Conservation (phyloP, 2,329 filamentous ascomycete species). For the Fusarium sp. region DNA sequence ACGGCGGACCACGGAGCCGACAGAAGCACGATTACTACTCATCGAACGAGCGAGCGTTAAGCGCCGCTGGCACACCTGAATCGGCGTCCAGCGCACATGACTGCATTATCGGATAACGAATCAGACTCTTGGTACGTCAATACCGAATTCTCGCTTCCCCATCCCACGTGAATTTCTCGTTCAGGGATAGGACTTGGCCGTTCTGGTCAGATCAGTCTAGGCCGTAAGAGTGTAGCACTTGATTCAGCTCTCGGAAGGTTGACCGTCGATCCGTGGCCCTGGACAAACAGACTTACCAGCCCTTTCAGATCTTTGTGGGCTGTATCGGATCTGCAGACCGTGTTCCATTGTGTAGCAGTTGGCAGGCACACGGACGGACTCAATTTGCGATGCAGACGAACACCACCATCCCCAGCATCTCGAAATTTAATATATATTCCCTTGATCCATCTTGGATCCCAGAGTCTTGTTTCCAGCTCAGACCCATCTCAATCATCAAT, state of each 20-base stretch:
- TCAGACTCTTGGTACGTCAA: background rate
- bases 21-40: background rate
- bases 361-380: slow-evolving; percentile 1
- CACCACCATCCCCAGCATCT: background rate
- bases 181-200: slow-evolving; percentile 9
- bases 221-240: background rate
- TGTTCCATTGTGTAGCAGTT: slow-evolving; percentile 27
- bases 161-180: background rate
- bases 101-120: background rate
- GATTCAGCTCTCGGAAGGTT: slow-evolving; percentile 25
- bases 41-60: background rate
- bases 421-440: slow-evolving; percentile 27
- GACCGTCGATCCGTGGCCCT: slow-evolving; percentile 36
- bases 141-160: slow-evolving; percentile 27
- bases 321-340: slow-evolving; percentile 35
- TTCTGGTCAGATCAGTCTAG: slow-evolving; percentile 18
- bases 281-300: background rate
- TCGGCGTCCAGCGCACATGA: background rate
- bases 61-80: slow-evolving; percentile 1
- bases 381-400: background rate
- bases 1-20: slow-evolving; percentile 29
- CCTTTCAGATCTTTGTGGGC: slow-evolving; percentile 31
- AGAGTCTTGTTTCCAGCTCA: background rate
- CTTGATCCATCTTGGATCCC: background rate
- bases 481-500: slow-evolving; percentile 13